These are phyloP conservation scores for Boletellus ananiceps DNA, from an alignment of 768 basidiomycete genomes.

Conservation along the genomic window DNA sequence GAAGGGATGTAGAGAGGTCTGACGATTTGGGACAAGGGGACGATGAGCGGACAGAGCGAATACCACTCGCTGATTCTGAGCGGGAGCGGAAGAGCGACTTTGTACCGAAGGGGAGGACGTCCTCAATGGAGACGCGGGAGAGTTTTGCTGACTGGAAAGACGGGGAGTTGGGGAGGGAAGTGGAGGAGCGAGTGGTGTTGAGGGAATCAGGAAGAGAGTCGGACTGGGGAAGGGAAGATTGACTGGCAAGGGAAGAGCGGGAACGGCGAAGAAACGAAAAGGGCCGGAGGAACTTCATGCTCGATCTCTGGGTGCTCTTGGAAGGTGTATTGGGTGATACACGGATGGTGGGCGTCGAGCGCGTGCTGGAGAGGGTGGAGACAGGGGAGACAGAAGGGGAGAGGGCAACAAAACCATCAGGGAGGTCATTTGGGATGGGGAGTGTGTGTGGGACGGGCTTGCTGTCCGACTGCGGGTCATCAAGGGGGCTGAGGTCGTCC, in stretches of 20 bases:
- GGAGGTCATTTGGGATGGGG: neutral
- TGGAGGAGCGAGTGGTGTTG: slow-evolving; percentile 6
- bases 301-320: slow-evolving; percentile 4
- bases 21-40: slow-evolving; percentile 16
- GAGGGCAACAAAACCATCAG: slow-evolving; percentile 7
- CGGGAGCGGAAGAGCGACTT: slow-evolving; percentile 29
- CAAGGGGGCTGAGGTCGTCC: slow-evolving; percentile 28
- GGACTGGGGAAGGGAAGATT: slow-evolving; percentile 5
- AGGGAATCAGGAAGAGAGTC: slow-evolving; percentile 13
- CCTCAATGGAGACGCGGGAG: slow-evolving; percentile 25
- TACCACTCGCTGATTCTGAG: slow-evolving; percentile 11
- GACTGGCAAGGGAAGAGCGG: slow-evolving; percentile 9
- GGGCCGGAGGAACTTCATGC: slow-evolving; percentile 19
- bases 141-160: slow-evolving; percentile 6
- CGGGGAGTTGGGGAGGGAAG: slow-evolving; percentile 15
- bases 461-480: slow-evolving; percentile 27
- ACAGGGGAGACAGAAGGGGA: slow-evolving; percentile 21
- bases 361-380: slow-evolving; percentile 16
- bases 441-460: slow-evolving; percentile 3
- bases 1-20: slow-evolving; percentile 3
- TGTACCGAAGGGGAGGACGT: slow-evolving; percentile 27
- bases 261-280: slow-evolving; percentile 19
- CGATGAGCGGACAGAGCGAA: slow-evolving; percentile 2
- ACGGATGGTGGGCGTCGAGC: slow-evolving; percentile 22
- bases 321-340: neutral